A percentile compares a stretch with the other conserved stretches of the same genome.
These are phyloP conservation scores for Paragyromitra xinjiangensis DNA, from an alignment of 495 filamentous ascomycete species.

Conservation along the genomic window DNA sequence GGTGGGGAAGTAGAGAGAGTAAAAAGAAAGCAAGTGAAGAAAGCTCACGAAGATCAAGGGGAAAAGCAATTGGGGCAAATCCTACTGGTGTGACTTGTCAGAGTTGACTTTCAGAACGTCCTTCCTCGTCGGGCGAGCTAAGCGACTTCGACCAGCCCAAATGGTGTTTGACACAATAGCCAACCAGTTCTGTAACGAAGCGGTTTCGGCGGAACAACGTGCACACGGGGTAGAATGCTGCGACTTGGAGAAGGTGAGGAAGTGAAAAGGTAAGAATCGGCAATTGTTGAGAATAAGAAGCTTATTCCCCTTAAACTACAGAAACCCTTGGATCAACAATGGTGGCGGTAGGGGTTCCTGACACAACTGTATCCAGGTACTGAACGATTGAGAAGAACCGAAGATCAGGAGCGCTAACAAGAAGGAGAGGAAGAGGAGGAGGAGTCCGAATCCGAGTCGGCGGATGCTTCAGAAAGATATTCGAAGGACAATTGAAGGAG, in stretches of 20 bases:
- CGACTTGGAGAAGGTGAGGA: not conserved
- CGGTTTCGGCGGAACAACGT: slow-evolving; percentile 5
- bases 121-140: slow-evolving; percentile 32
- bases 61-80: slow-evolving; percentile 30
- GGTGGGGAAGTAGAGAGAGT: slow-evolving; percentile 24
- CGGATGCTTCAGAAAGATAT: slow-evolving; percentile 40
- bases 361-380: slow-evolving; percentile 26
- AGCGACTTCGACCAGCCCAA: slow-evolving; percentile 19
- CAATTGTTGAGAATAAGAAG: slow-evolving; percentile 30
- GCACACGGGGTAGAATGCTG: slow-evolving; percentile 37
- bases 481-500: slow-evolving; percentile 27
- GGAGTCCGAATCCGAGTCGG: slow-evolving; percentile 10
- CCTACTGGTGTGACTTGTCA: slow-evolving; percentile 37
- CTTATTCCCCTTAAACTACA: slow-evolving; percentile 38
- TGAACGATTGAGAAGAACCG: slow-evolving; percentile 3
- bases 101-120: slow-evolving; percentile 19
- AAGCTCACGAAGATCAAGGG: slow-evolving; percentile 39
- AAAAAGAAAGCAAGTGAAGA: slow-evolving; percentile 4
- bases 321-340: slow-evolving; percentile 9
- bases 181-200: slow-evolving; percentile 24
- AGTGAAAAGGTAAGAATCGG: slow-evolving; percentile 12
- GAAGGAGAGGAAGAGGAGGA: slow-evolving; percentile 10
- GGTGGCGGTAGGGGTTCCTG: slow-evolving; percentile 23
- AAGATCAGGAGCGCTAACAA: slow-evolving; percentile 34
- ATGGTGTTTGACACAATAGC: slow-evolving; percentile 25